These are phyloP conservation scores for Apophysomyces ossiformis DNA, from an alignment of 371 early-diverging fungal genomes.

Conservation along the genomic window DNA sequence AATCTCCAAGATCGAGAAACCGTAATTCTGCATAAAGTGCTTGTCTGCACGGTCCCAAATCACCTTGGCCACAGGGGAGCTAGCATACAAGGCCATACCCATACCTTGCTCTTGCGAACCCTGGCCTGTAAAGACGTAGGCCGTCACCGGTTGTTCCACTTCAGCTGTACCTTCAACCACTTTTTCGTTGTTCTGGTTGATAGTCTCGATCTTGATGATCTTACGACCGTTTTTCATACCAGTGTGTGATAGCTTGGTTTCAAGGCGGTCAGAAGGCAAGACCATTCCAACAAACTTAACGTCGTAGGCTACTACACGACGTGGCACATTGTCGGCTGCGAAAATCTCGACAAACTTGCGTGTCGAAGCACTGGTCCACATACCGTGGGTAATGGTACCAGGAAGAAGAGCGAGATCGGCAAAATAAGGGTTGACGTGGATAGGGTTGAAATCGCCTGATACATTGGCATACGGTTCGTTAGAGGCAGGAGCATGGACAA, in stretches of 20 bases:
- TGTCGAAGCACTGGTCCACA: slow-evolving; percentile 97
- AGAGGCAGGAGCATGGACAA: slow-evolving; percentile 78
- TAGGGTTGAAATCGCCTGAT: slow-evolving; percentile 95
- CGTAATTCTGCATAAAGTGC: slow-evolving; percentile 88
- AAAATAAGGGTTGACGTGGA: slow-evolving; percentile 97
- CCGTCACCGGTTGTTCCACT: slow-evolving; percentile 91
- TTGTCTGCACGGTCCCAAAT: slow-evolving; percentile 95
- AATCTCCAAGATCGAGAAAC: slow-evolving; percentile 92
- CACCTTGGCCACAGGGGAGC: slow-evolving; percentile 82
- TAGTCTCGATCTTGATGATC: slow-evolving; percentile 91
- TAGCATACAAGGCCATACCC: slow-evolving; percentile 95
- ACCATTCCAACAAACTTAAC: slow-evolving; percentile 89
- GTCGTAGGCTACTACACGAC: slow-evolving; percentile 82
- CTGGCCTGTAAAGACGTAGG: slow-evolving; percentile 96
- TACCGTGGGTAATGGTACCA: slow-evolving; percentile 96
- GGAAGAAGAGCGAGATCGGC: slow-evolving; percentile 91
- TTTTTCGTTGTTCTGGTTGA: slow-evolving; percentile 86
- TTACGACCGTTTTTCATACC: slow-evolving; percentile 98
- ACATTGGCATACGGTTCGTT: slow-evolving; percentile 90
- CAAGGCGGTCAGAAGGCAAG: slow-evolving; percentile 83
- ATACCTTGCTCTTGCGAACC: slow-evolving; percentile 96
- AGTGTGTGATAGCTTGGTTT: slow-evolving; percentile 90
- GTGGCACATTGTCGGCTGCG: slow-evolving; percentile 94
- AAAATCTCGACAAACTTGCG: slow-evolving; percentile 94
- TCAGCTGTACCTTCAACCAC: slow-evolving; percentile 93